Evolutionary conservation across 148 eudicot genomes (phyloP), one percentile per base, ranked within the genome.

Genomic region (Silene uniflora): DNA sequence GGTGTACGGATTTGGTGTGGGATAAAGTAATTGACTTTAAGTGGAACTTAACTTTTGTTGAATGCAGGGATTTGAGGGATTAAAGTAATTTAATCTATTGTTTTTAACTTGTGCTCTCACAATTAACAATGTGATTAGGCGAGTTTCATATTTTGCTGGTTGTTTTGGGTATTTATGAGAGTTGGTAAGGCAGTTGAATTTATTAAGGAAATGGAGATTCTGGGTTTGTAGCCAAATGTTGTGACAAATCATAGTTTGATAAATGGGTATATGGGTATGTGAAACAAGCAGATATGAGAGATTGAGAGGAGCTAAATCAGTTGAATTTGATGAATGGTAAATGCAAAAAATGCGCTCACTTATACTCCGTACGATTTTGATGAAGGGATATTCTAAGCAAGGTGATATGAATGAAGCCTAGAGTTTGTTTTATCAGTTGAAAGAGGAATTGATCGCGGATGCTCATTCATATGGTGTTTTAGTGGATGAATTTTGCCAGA

Each of bases 351-450:
- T 82, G 81, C 44, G 4, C 83, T 91, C 75, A 90, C 90, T 0
- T 81, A 77, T n/a, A n/a, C n/a, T n/a, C n/a, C n/a, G n/a, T 76
- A 90, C 96, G 4, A 69, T 91, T 81, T 71, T 91, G 62, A 76
- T 94, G 21, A 94, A 90, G 88, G 91, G 91, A 61, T 91, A 83
- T 67, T 91, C 97, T 71, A 87, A 78, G 64, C 76, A 23, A 24
- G 67, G 83, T 22, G 75, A 76, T 56, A 67, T 91, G 85, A 87
- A 86, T 52, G 88, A 85, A 84, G 98, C 98, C 0, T 89, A 93
- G 83, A 78, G 69, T 69, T 78, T 89, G 81, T 72, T 93, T 68
- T 73, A 27, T 56, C 80, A 62, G 75, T 85, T 90, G 91, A 87
- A 82, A 75, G 86, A 75, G 71, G 79, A 79, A 67, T 71, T 67